Base-by-base conservation (phyloP, 192 early-diverging fungal species). In the Coemansia sp. region DNA sequence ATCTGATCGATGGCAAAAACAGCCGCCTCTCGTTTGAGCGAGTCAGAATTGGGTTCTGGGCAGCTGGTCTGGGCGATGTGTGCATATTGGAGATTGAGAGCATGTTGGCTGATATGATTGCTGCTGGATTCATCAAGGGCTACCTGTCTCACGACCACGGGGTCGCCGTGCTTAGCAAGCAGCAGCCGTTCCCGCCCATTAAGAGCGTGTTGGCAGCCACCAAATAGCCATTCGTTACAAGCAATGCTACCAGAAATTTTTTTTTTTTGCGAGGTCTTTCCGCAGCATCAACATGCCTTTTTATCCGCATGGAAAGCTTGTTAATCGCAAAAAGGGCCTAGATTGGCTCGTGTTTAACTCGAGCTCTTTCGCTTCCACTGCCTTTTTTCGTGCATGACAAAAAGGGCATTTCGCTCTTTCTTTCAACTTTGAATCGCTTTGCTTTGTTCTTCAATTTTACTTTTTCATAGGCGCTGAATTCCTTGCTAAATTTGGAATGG, bases 41-140 rank as follows among this genome's bases (percentile, higher is more conserved):
- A n/a, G 89, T 97, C 48, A 74, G 88, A 35, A 59, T 42, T 6
- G 96, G 91, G 9, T 66, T 96, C 36, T 73, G 66, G 9, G 79
- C 75, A 80, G 83, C 86, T 46, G 83, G 91, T 0, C 50, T 86
- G 5, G 37, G 24, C 0, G 50, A 80, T 23, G 65, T 86, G 1
- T 87, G 87, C 14, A 51, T 86, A 35, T 86, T 86, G 13, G 93
- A 96, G 58, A 89, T 94, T 5, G 92, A 92, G 67, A 93, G 94
- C 67, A 86, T 92, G 58, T 70, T 99, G 34, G 95, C 94, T 2
- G 90, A 90, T 61, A 89, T 96, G 90, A 91, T 99, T 42, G 88
- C 77, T 87, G 85, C 24, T n/a, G 93, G 92, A 2, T 93, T 88
- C 66, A 86, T 97, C 10, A 91, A 91, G 46, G 94, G 94, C 3